Evolutionary conservation across 1,284 basidiomycete species (phyloP).

Genomic region (Leccinum ambiguum): DNA sequence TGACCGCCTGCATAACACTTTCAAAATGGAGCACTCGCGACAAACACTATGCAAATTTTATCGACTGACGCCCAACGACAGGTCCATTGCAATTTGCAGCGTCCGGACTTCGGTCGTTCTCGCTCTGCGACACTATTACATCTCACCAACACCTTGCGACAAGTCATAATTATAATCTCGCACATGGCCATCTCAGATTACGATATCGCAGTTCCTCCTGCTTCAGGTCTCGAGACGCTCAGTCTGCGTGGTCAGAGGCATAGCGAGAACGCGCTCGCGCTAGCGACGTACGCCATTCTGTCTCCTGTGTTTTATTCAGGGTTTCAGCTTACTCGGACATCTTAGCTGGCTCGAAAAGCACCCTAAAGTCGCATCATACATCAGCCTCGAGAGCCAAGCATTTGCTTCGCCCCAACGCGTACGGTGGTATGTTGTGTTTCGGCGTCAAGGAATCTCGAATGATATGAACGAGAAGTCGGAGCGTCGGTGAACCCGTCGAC

Average conservation of each 20-base stretch:
- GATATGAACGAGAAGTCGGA: slow-evolving; percentile 1
- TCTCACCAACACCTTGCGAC: no score
- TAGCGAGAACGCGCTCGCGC: slow-evolving; percentile 69
- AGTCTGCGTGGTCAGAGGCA: slow-evolving; percentile 79
- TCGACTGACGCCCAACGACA: no score
- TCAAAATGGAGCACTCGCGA: no score
- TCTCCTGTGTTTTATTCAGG: neutral
- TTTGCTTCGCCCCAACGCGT: slow-evolving; percentile 57
- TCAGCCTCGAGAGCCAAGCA: slow-evolving; percentile 66
- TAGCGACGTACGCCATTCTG: slow-evolving; percentile 54
- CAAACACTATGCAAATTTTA: no score
- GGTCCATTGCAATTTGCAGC: no score
- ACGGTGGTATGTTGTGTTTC: slow-evolving; percentile 81
- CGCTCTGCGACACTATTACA: no score
- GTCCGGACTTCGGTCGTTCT: no score
- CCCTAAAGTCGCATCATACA: slow-evolving; percentile 72
- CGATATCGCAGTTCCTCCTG: slow-evolving; percentile 54
- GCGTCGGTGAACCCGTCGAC: neutral
- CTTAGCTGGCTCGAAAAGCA: slow-evolving; percentile 68
- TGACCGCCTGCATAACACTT: no score
- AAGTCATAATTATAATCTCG: no score
- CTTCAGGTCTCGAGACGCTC: slow-evolving; percentile 85
- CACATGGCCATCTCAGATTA: no score
- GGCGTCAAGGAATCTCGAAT: slow-evolving; percentile 57
- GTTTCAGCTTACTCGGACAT: neutral